Evolutionary conservation across 805 yeast species (phyloP).

Genomic region (Torulaspora quercuum): DNA sequence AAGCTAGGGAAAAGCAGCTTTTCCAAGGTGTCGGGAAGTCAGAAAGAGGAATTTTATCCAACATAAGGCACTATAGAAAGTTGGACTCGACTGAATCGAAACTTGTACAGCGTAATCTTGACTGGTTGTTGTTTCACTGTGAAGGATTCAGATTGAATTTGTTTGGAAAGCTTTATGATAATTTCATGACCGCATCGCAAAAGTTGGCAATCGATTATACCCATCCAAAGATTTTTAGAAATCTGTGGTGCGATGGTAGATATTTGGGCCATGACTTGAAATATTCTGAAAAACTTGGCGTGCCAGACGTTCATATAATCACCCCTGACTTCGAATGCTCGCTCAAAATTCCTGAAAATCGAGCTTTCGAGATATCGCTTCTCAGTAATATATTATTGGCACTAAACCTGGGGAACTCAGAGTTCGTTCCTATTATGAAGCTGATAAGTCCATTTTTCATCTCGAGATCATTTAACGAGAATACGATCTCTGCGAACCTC

Average conservation of each 20-base stretch:
- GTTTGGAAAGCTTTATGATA: constrained; percentile 49
- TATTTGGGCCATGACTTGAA: constrained; percentile 27
- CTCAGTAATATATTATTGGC: constrained; percentile 48
- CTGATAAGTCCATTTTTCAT: constrained; percentile 45
- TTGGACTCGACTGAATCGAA: constrained; percentile 40
- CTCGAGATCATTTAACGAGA: constrained; percentile 39
- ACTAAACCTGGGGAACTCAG: constrained; percentile 49
- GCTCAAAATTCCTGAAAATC: constrained; percentile 37
- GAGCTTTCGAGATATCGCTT: constrained; percentile 41
- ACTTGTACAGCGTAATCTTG: constrained; percentile 40
- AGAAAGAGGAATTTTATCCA: constrained; percentile 26
- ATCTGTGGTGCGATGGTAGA: constrained; percentile 48
- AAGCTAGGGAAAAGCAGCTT: constrained; percentile 31
- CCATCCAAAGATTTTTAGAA: constrained; percentile 57
- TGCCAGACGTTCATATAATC: constrained; percentile 21
- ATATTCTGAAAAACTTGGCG: constrained; percentile 17
- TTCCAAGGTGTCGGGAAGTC: constrained; percentile 30
- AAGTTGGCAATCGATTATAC: constrained; percentile 50
- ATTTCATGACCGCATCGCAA: constrained; percentile 51
- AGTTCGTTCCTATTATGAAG: constrained; percentile 39
- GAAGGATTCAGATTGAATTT: constrained; percentile 46
- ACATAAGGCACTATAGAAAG: constrained; percentile 40
- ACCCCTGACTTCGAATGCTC: constrained; percentile 26
- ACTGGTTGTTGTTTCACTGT: constrained; percentile 41
- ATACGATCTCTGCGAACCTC: constrained; percentile 28